Evolutionary conservation across 177 flowering plant species (phyloP).

Genomic region (Telopea speciosissima): DNA sequence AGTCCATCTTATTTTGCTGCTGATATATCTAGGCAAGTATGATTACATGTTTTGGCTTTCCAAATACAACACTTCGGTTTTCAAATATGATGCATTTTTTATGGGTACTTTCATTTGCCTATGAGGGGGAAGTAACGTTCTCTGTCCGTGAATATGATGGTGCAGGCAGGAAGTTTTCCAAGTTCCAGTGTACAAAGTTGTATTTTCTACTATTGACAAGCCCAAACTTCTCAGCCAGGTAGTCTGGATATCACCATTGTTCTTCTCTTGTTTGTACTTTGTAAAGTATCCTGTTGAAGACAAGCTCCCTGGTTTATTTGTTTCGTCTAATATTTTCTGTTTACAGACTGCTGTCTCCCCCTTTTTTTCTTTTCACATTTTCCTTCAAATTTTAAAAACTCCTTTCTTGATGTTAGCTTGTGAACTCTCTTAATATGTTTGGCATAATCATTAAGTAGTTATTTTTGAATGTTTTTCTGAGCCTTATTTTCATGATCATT

Average conservation of each 20-base stretch:
- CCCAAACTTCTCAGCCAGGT: constrained; percentile 99
- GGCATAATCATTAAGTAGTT: background rate
- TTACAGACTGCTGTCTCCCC: background rate
- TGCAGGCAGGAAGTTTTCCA: constrained; percentile 54
- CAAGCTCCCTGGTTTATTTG: background rate
- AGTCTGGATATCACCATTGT: background rate
- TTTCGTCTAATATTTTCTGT: background rate
- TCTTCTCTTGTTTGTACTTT: background rate
- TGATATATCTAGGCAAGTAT: too few species aligned
- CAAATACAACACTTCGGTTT: too few species aligned
- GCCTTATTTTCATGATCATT: background rate
- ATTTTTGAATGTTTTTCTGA: too few species aligned
- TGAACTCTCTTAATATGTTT: background rate
- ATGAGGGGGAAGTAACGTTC: background rate
- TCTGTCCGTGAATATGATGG: background rate
- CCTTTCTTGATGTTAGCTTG: background rate
- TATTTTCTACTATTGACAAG: constrained; percentile 83
- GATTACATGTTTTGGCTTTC: too few species aligned
- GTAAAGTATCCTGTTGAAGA: background rate
- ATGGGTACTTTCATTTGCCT: background rate
- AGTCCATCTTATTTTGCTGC: too few species aligned
- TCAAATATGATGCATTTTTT: too few species aligned
- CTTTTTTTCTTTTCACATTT: background rate
- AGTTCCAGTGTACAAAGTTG: constrained; percentile 65
- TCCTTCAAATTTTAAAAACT: background rate